Evolutionary conservation across 805 yeast genomes (phyloP).

Genomic region (Wickerhamiella qilinensis): DNA sequence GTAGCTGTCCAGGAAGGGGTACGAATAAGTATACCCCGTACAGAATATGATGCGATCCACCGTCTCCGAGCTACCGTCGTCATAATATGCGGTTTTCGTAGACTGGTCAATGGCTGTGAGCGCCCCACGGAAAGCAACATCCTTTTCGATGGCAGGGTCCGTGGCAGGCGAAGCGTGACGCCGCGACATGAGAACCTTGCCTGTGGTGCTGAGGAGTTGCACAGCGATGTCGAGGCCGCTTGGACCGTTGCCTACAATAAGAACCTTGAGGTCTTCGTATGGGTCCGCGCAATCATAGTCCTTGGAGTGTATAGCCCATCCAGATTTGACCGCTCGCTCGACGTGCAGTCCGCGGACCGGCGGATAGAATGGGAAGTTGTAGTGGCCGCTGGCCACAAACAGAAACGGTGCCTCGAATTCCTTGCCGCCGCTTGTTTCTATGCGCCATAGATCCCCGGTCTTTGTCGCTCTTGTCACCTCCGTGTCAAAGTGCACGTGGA

Average conservation of each 20-base stretch:
- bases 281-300: conserved; percentile 32
- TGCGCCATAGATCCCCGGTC: conserved; percentile 26
- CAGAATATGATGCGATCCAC: conserved; percentile 51
- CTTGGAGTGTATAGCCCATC: no score
- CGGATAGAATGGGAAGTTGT: conserved; percentile 46
- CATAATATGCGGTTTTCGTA: conserved; percentile 23
- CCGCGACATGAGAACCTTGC: conserved; percentile 32
- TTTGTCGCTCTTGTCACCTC: conserved; percentile 30
- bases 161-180: conserved; percentile 24
- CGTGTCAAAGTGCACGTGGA: conserved; percentile 25
- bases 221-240: conserved; percentile 61
- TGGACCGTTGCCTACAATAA: conserved; percentile 64
- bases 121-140: conserved; percentile 25
- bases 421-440: conserved; percentile 26
- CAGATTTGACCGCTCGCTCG: no score
- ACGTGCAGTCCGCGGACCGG: conserved; percentile 35
- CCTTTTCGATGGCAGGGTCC: conserved; percentile 21
- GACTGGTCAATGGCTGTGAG: not conserved
- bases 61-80: conserved; percentile 29
- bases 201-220: conserved; percentile 34
- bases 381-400: conserved; percentile 49
- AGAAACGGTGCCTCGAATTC: conserved; percentile 36
- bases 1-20: conserved; percentile 38
- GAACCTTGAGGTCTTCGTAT: conserved; percentile 30
- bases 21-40: conserved; percentile 56